A percentile compares a stretch with the other conserved stretches of the same genome.
phyloP scores from a whole-genome alignment of 2,329 filamentous ascomycete genomes.

The Pyrenophora seminiperda region DNA sequence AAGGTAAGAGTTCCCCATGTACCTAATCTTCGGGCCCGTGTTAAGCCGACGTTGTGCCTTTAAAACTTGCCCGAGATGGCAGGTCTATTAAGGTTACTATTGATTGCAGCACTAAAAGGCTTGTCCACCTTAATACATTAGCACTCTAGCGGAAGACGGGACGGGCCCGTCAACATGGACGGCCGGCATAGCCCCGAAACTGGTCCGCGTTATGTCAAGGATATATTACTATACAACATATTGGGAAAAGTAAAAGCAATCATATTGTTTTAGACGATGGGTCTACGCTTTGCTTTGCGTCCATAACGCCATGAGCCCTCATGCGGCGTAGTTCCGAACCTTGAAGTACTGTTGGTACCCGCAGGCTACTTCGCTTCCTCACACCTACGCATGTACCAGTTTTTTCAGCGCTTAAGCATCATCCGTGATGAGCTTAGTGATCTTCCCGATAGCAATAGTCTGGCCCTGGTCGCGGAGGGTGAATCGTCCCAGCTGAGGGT shows the following conservation, averaged over 20 bases:
- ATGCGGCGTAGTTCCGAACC: neutral
- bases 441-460: constrained; percentile 99
- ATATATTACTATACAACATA: fast-evolving
- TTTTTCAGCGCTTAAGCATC: constrained; percentile 19
- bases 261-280: constrained; percentile 13
- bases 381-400: no score
- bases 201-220: no score
- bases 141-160: no score
- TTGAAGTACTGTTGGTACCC: neutral
- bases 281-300: constrained; percentile 6
- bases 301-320: constrained; percentile 2
- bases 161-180: no score
- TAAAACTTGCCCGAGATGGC: constrained; percentile 20
- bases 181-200: no score
- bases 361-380: neutral
- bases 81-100: constrained; percentile 36
- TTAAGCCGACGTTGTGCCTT: neutral
- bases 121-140: constrained; percentile 22
- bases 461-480: constrained; percentile 70
- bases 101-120: constrained; percentile 43
- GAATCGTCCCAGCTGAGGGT: constrained; percentile 67
- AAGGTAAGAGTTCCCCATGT: no score
- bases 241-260: neutral
- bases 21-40: no score
- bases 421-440: constrained; percentile 78